phyloP scores from a whole-genome alignment of 1,284 basidiomycete species.

The Ustilago tritici region DNA sequence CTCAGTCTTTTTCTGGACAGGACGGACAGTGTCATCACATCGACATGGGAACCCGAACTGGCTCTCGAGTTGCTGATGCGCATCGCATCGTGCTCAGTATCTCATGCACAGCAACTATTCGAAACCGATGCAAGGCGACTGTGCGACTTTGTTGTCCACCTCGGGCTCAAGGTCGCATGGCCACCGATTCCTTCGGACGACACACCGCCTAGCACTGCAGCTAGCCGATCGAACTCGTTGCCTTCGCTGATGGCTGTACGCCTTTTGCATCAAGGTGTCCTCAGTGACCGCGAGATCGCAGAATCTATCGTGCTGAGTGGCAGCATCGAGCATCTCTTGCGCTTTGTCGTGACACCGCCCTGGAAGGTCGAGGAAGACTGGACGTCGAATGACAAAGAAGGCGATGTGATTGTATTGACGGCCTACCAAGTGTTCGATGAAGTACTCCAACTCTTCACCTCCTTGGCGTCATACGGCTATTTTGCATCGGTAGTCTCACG shows the following conservation, averaged over 20 bases:
- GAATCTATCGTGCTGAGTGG: conserved; percentile 73
- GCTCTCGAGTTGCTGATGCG: conserved; percentile 42
- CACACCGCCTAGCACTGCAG: background rate
- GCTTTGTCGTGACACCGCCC: conserved; percentile 79
- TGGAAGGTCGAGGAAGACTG: conserved; percentile 70
- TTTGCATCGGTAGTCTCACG: conserved; percentile 76
- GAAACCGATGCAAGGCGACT: conserved; percentile 19
- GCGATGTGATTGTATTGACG: conserved; percentile 71
- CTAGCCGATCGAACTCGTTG: conserved; percentile 7
- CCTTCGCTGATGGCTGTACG: conserved; percentile 72
- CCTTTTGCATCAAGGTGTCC: conserved; percentile 76
- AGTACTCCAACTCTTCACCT: conserved; percentile 76
- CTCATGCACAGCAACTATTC: conserved; percentile 29
- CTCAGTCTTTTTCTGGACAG: conserved; percentile 33
- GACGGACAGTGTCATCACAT: conserved; percentile 43
- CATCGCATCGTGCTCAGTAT: conserved; percentile 44
- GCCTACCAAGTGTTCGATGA: conserved; percentile 41
- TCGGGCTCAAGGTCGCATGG: conserved; percentile 47
- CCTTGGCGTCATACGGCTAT: conserved; percentile 82
- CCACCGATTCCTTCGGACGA: conserved; percentile 27
- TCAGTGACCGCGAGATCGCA: conserved; percentile 79
- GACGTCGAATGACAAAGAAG: conserved; percentile 37
- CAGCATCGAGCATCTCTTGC: conserved; percentile 78
- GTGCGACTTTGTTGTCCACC: conserved; percentile 37
- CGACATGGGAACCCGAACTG: conserved; percentile 42